phyloP scores from a whole-genome alignment of 192 early-diverging fungal genomes.

The Podila verticillata region DNA sequence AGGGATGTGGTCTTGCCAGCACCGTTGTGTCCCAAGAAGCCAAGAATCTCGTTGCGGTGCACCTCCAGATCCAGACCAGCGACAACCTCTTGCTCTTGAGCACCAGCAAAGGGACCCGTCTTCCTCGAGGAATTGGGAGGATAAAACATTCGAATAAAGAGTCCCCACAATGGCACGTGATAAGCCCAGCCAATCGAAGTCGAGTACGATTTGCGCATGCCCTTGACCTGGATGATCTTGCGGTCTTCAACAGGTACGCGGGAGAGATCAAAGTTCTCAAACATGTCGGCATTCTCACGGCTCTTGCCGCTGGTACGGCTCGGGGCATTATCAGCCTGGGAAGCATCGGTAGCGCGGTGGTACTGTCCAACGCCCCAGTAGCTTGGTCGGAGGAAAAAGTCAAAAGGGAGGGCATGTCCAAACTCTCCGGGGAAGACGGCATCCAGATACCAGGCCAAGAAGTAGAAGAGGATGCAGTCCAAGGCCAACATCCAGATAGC shows the following conservation, averaged over 20 bases:
- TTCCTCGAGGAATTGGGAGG: slow-evolving; percentile 27
- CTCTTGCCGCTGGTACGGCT: background rate
- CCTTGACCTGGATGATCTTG: slow-evolving; percentile 28
- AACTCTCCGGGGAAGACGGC: slow-evolving; percentile 53
- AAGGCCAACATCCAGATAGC: slow-evolving; percentile 46
- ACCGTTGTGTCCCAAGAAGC: slow-evolving; percentile 69
- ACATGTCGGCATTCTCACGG: slow-evolving; percentile 39
- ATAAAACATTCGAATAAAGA: slow-evolving; percentile 27
- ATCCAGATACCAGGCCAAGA: slow-evolving; percentile 60
- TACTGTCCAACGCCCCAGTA: slow-evolving; percentile 54
- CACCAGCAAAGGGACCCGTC: slow-evolving; percentile 22
- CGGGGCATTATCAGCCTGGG: background rate
- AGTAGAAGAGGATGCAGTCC: slow-evolving; percentile 48
- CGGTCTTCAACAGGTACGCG: slow-evolving; percentile 37
- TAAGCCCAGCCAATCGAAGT: slow-evolving; percentile 32
- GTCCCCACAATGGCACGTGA: slow-evolving; percentile 15
- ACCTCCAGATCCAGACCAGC: slow-evolving; percentile 51
- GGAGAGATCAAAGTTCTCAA: slow-evolving; percentile 32
- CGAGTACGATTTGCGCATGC: slow-evolving; percentile 25
- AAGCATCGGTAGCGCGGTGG: background rate
- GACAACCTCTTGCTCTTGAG: slow-evolving; percentile 34
- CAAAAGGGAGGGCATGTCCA: slow-evolving; percentile 39
- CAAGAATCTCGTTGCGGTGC: slow-evolving; percentile 60
- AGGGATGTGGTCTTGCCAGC: slow-evolving; percentile 66
- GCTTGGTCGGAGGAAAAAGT: slow-evolving; percentile 53